Base-by-base conservation (phyloP, 2,329 filamentous ascomycete genomes). In the Phialophora macrospora region DNA sequence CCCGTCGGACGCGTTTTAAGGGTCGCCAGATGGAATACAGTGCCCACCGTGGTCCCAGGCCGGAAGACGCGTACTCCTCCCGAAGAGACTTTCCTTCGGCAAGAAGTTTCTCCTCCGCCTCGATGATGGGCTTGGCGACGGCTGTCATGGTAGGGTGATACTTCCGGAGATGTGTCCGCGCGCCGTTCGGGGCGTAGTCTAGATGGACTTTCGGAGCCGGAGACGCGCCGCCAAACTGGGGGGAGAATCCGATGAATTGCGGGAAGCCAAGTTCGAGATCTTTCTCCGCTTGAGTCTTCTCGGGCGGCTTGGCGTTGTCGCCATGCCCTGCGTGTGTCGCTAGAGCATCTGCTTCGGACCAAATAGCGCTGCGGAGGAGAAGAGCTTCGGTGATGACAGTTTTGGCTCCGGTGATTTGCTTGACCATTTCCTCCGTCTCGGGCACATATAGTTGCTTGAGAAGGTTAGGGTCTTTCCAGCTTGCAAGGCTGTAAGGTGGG, bases 71-170 rank as follows among this genome's bases (percentile, higher is more conserved):
- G 56, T 71, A 71, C 14, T 63, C 48, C 12, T 65, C 63, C 5
- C 60, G 60, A 12, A 70, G 64, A 9, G 67, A 67, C 38, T 71
- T 66, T 20, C 68, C 68, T 49, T 66, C 52, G 17, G 66, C 55
- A 12, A 68, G 88, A 26, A 71, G 62, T 17, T 64, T 58, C 56
- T 82, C 58, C 64, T 75, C 73, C 26, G 71, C 72, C 8, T 54
- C 44, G 56, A 75, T 73, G 63, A 75, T 68, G 6, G 67, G 60
- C 14, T 62, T 63, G 0, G 72, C 66, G 11, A 58, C 64, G 4
- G 62, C 64, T 3, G 70, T 65, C 48, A 72, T 66, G 20, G 58
- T 67, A 1, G 68, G 67, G 62, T 74, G 72, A 63, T 72, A 74
- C 22, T 72, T 71, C 20, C 73, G 66, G 26, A 75, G 51, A 64